Base-by-base conservation (phyloP, 768 basidiomycete genomes). In the Suillus fuscotomentosus region DNA sequence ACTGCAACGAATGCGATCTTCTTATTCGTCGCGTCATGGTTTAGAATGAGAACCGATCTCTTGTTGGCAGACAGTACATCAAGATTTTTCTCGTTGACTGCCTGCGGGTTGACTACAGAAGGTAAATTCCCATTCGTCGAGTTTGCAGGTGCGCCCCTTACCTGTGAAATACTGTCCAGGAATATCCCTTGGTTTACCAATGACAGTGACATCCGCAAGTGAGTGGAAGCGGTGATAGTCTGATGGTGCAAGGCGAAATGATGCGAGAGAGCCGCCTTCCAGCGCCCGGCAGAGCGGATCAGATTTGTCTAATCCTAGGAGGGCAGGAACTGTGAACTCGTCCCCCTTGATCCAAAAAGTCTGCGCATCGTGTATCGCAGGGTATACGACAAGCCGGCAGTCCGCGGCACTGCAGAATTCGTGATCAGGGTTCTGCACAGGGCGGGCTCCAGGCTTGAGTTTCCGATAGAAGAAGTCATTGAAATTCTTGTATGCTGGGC, bases 221-320 rank as follows among this genome's bases (percentile, higher is more conserved):
- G 84, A 84, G 67, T 92, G 91, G 82, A 90, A 92, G 15, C 91
- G 86, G 71, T 94, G 92, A 69, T 93, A 93, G 71, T 94, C 92
- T 10, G 87, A 83, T 0, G 91, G 93, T 0, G 93, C 91, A 20
- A 94, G 84, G 60, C 92, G 81, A 75, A 90, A 89, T 63, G 90
- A 85, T 0, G 89, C 89, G 2, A 93, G 71, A 27, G 84, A 80
- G 0, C 80, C 76, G 27, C 79, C 78, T 9, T 77, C 69, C 60
- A 87, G 84, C n/a, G 68, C 64, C 27, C 72, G 65, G 3, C 82
- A 79, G 34, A 76, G 66, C 1, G 83, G 81, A 2, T 86, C 76
- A 54, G 76, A 72, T 0, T 80, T 74, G 22, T 79, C 75, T 2
- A 84, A 78, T 48, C 79, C 72, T 8, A 95, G 78, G 1, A 94